Percentiles rank a stretch among this genome's conserved stretches.
phyloP scores from a whole-genome alignment of 2,329 filamentous ascomycete genomes.

The Paracoccidioides lutzii region DNA sequence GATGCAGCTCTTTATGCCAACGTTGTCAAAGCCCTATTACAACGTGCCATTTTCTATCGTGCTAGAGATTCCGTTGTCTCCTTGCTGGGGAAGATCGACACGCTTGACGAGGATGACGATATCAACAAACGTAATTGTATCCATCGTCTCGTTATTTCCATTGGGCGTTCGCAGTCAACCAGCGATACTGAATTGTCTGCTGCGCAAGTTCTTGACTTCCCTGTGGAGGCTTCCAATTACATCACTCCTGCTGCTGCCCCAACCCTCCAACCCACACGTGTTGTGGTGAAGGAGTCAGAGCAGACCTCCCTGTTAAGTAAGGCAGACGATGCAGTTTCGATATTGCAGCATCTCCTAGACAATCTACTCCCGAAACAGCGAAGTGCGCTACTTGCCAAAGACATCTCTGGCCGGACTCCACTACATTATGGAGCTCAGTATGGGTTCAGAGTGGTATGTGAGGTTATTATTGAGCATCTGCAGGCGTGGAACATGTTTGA shows the following conservation, averaged over 20 bases:
- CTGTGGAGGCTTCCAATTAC: constrained; percentile 52
- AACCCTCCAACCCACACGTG: constrained; percentile 45
- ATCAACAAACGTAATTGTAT: constrained; percentile 91
- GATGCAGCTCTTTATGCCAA: constrained; percentile 59
- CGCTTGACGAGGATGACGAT: constrained; percentile 74
- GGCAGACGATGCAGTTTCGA: constrained; percentile 62
- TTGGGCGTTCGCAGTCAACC: constrained; percentile 59
- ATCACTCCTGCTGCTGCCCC: constrained; percentile 67
- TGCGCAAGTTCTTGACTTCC: constrained; percentile 38
- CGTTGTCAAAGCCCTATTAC: constrained; percentile 31
- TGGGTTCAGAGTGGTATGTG: constrained; percentile 80
- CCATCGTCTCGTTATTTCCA: constrained; percentile 82
- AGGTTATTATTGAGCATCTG: constrained; percentile 78
- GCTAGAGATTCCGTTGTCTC: constrained; percentile 57
- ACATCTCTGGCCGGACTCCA: constrained; percentile 12
- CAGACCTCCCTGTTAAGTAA: constrained; percentile 47
- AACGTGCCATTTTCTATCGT: constrained; percentile 53
- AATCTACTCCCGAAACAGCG: constrained; percentile 56
- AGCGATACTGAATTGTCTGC: constrained; percentile 40
- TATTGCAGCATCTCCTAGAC: constrained; percentile 53
- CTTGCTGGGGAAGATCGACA: constrained; percentile 55
- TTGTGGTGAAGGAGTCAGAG: constrained; percentile 54
- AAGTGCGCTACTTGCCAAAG: constrained; percentile 40
- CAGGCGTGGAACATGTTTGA: constrained; percentile 81
- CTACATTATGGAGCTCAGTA: constrained; percentile 57